Percentiles rank a stretch among this genome's conserved stretches.
These are phyloP conservation scores for Xylariaceae sp. DNA, from an alignment of 2,329 filamentous ascomycete genomes.

Conservation along the genomic window DNA sequence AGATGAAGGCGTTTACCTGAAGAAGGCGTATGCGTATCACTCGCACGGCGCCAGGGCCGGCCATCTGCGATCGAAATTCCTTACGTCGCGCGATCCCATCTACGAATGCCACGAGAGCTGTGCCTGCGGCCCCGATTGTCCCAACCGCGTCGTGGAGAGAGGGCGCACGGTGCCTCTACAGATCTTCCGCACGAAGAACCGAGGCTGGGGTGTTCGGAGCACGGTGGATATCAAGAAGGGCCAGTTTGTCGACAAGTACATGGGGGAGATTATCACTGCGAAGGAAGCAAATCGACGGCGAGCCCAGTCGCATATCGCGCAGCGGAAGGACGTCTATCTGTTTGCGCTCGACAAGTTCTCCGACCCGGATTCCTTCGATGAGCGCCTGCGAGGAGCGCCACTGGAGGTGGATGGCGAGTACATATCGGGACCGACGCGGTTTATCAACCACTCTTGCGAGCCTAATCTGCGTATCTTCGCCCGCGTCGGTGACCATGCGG, in stretches of 20 bases:
- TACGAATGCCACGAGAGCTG: constrained; percentile 78
- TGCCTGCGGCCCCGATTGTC: constrained; percentile 57
- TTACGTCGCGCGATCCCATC: constrained; percentile 56
- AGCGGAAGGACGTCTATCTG: constrained; percentile 70
- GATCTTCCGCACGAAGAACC: constrained; percentile 67
- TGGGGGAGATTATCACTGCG: constrained; percentile 64
- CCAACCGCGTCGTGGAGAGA: constrained; percentile 70
- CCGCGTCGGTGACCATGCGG: constrained; percentile 69
- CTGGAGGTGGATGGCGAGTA: constrained; percentile 67
- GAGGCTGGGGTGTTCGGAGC: constrained; percentile 73
- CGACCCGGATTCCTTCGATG: constrained; percentile 50
- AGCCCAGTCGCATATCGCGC: constrained; percentile 46
- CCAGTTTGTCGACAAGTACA: constrained; percentile 75
- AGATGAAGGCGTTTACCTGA: constrained; percentile 36
- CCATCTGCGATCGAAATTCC: constrained; percentile 46
- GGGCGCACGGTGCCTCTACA: constrained; percentile 66
- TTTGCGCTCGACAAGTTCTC: constrained; percentile 79
- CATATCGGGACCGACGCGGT: constrained; percentile 71
- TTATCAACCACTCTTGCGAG: constrained; percentile 78
- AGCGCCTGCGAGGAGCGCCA: constrained; percentile 50
- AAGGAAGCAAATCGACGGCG: constrained; percentile 62
- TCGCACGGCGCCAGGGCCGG: constrained; percentile 47
- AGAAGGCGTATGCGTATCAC: constrained; percentile 59
- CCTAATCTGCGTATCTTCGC: constrained; percentile 77
- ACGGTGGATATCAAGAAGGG: constrained; percentile 60